Evolutionary conservation across 495 filamentous ascomycete genomes (phyloP).

Genomic region (Trichoderma virens): DNA sequence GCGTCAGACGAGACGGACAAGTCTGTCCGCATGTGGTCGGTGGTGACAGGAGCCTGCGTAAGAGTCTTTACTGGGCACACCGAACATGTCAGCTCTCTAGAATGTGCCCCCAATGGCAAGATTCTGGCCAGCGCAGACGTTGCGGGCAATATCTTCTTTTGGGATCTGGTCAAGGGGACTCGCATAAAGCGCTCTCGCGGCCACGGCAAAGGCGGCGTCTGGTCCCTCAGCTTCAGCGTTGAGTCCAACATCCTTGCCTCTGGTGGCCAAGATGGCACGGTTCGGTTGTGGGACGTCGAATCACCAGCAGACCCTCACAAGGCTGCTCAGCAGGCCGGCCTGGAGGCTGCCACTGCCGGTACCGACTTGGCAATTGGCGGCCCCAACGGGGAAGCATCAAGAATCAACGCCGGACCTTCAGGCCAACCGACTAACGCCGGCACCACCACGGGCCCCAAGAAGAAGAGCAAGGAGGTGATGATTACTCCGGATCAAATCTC

Average conservation of each 20-base stretch:
- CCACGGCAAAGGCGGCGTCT: constrained; percentile 88
- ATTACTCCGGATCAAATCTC: constrained; percentile 89
- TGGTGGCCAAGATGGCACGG: constrained; percentile 84
- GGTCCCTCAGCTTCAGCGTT: constrained; percentile 82
- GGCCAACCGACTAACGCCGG: constrained; percentile 18
- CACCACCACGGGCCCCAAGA: constrained; percentile 48
- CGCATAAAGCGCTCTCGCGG: constrained; percentile 87
- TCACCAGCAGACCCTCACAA: constrained; percentile 45
- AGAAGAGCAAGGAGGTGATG: constrained; percentile 82
- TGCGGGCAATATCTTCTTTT: constrained; percentile 78
- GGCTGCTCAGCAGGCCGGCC: constrained; percentile 24
- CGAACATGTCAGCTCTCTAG: constrained; percentile 71
- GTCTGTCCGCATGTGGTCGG: constrained; percentile 94
- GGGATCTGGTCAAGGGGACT: constrained; percentile 79
- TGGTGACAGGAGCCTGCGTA: constrained; percentile 74
- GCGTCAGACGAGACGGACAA: constrained; percentile 71
- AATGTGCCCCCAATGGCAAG: constrained; percentile 80
- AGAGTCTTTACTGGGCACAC: constrained; percentile 89
- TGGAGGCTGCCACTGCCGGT: constrained; percentile 37
- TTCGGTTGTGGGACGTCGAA: constrained; percentile 87
- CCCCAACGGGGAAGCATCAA: constrained; percentile 20
- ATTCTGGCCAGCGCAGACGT: constrained; percentile 82
- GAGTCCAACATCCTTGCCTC: constrained; percentile 84
- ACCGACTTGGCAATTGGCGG: constrained; percentile 48
- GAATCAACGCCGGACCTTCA: not conserved